phyloP scores from a whole-genome alignment of 805 yeast species.

The Lachancea meyersii region DNA sequence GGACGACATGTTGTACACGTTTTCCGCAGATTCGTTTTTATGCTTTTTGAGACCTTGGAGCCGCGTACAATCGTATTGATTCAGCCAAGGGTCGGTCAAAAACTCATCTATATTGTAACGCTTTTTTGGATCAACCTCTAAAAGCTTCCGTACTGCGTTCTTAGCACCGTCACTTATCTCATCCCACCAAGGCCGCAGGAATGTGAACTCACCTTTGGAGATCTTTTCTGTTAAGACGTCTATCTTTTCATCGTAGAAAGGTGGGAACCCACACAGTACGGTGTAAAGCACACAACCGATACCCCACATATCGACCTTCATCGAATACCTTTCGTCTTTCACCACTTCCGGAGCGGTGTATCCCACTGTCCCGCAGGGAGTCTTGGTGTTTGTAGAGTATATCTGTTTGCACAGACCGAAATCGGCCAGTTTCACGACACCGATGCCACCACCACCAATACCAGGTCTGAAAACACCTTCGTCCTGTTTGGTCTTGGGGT shows the following conservation, averaged over 20 bases:
- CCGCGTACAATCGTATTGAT: constrained; percentile 24
- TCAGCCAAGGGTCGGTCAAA: constrained; percentile 65
- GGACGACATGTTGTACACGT: constrained; percentile 7
- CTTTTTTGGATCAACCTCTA: constrained; percentile 62
- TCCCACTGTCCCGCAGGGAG: constrained; percentile 98
- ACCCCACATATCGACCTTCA: constrained; percentile 98
- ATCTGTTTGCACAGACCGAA: constrained; percentile 91
- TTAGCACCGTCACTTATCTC: constrained; percentile 70
- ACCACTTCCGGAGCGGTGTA: constrained; percentile 98
- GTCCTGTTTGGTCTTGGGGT: constrained; percentile 60
- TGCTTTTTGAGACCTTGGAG: constrained; percentile 8
- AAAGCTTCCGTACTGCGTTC: constrained; percentile 55
- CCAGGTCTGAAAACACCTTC: constrained; percentile 81
- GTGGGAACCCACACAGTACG: constrained; percentile 93
- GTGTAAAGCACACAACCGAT: constrained; percentile 94
- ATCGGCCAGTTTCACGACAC: constrained; percentile 85
- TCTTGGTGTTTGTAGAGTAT: constrained; percentile 81
- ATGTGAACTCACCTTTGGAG: constrained; percentile 64
- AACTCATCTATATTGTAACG: constrained; percentile 66
- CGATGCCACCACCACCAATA: constrained; percentile 90
- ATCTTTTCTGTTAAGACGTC: constrained; percentile 65
- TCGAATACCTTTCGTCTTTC: constrained; percentile 84
- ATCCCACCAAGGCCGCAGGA: constrained; percentile 84
- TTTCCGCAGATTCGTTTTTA: constrained; percentile 5
- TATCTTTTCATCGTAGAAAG: constrained; percentile 74